Percentiles rank a stretch among this genome's conserved stretches.
Evolutionary conservation across 1,284 basidiomycete genomes (phyloP).

Genomic region (Caloboletus inedulis): DNA sequence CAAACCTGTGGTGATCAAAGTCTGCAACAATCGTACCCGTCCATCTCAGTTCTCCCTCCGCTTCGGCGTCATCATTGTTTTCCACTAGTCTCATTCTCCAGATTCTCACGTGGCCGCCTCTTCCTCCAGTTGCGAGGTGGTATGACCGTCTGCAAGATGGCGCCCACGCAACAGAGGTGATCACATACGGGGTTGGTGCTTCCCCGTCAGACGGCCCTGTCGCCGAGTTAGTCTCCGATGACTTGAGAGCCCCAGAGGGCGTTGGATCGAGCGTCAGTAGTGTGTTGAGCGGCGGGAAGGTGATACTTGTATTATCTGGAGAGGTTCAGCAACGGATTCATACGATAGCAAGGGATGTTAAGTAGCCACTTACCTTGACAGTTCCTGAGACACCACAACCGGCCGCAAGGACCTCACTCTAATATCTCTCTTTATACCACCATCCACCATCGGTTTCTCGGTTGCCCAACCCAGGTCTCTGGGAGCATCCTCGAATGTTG

Average conservation of each 20-base stretch:
- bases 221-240: conserved; percentile 24
- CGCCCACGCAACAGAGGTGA: conserved; percentile 86
- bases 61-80: conserved; percentile 38
- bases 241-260: conserved; percentile 25
- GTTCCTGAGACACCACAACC: conserved; percentile 68
- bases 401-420: conserved; percentile 84
- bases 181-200: conserved; percentile 48
- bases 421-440: conserved; percentile 94
- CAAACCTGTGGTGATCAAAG: conserved; percentile 78
- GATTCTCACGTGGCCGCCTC: conserved; percentile 84
- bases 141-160: conserved; percentile 88
- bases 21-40: conserved; percentile 73
- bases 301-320: conserved; percentile 57
- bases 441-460: conserved; percentile 86
- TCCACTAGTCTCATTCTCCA: conserved; percentile 72
- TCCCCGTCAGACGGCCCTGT: conserved; percentile 30
- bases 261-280: conserved; percentile 43
- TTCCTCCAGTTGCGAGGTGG: conserved; percentile 85
- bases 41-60: conserved; percentile 60
- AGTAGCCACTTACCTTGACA: conserved; percentile 59
- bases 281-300: conserved; percentile 49
- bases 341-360: too few species aligned
- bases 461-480: conserved; percentile 55
- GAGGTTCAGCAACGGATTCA: conserved; percentile 1
- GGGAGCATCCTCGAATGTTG: conserved; percentile 55